Base-by-base conservation (phyloP, 257 asterid species). In the Lycium barbarum region DNA sequence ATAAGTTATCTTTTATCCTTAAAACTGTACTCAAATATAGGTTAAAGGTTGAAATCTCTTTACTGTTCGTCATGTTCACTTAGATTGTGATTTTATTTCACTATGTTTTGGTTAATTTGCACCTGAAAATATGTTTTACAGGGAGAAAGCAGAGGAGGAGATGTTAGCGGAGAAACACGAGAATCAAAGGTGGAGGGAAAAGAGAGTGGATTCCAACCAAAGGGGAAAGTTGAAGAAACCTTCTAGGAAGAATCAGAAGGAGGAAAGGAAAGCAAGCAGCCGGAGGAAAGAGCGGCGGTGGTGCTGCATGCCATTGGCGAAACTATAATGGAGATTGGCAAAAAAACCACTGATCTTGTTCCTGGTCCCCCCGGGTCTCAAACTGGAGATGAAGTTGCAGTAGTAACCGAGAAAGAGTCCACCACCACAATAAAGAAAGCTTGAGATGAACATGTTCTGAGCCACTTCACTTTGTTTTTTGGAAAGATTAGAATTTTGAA, bases 241-340 rank as follows among this genome's bases (percentile, higher is more conserved):
- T 58, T 49, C 47, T 7, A 36, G 40, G 83, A 17, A 72, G 79
- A 83, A 13, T 68, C 78, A 38, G 89, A 71, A 17, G 55, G 68
- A 6, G 80, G 86, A 80, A 83, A 57, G 84, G 6, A 85, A 57
- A 54, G 80, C 84, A 9, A 3, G 79, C 7, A 58, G 65, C 85
- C 55, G 70, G 76, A 65, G 84, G 38, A 15, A 78, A 79, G 67
- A 22, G 82, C 82, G 51, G 83, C 80, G 4, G 61, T 33, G 74
- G 85, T 92, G 22, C 43, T 94, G 53, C 94, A 89, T 18, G 98
- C 98, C 11, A 90, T 96, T 18, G 99, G 98, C 58, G 98, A 96
- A 89, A 96, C 98, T 88, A 11, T 94, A 90, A 90, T 86, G 3
- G 99, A 96, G 74, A 96, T 96, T 1, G 98, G 98, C 22, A 93